A percentile compares a stretch with the other conserved stretches of the same genome.
phyloP scores from a whole-genome alignment of 805 yeast species.

The Ogataea nitratoaversa region DNA sequence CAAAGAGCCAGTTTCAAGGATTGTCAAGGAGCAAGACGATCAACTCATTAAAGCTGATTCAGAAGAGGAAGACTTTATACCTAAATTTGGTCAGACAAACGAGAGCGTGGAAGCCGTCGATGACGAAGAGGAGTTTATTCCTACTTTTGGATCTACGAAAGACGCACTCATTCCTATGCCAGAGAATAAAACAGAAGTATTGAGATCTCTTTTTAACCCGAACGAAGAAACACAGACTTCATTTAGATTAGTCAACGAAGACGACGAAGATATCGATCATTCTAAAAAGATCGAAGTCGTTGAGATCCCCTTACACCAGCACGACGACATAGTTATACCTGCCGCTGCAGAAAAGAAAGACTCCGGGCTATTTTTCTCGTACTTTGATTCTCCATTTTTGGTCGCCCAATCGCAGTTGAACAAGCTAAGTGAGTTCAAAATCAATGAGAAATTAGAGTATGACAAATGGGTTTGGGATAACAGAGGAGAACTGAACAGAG shows the following conservation, averaged over 20 bases:
- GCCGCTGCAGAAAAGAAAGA: constrained; percentile 21
- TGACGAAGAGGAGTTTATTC: constrained; percentile 47
- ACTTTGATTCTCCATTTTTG: constrained; percentile 80
- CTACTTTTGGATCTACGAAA: constrained; percentile 47
- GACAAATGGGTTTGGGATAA: constrained; percentile 77
- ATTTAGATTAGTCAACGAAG: constrained; percentile 42
- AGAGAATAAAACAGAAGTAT: constrained; percentile 51
- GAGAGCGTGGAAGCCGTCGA: too few species aligned
- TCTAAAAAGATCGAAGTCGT: constrained; percentile 23
- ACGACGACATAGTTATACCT: constrained; percentile 12
- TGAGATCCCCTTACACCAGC: constrained; percentile 8
- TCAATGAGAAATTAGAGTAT: constrained; percentile 42
- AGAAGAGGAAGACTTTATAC: constrained; percentile 7
- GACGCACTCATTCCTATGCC: constrained; percentile 26
- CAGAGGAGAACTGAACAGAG: constrained; percentile 76
- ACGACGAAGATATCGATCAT: constrained; percentile 46
- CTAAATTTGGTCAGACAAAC: constrained; percentile 14
- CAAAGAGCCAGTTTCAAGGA: too few species aligned
- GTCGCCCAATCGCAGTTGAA: constrained; percentile 78
- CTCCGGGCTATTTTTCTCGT: constrained; percentile 72
- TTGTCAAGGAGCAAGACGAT: constrained; percentile 2
- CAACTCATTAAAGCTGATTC: background rate
- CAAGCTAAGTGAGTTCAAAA: constrained; percentile 42
- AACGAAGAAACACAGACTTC: constrained; percentile 22
- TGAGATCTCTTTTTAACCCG: constrained; percentile 57